Base-by-base conservation (phyloP, 129 eudicot genomes). In the Heracleum sosnowskyi region DNA sequence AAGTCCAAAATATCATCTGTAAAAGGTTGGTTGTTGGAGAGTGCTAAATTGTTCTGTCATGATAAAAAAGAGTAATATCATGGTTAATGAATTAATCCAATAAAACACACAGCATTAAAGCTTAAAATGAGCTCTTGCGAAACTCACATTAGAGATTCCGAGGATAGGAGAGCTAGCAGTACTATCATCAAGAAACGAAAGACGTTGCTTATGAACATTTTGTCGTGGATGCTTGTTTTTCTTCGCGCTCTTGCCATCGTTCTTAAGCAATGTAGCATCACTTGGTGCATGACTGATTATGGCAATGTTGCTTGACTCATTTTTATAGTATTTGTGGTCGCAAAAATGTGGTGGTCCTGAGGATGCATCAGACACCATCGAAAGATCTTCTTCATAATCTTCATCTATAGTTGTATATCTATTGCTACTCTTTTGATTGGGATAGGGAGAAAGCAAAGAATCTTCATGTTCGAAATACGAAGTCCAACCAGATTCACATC, bases 401-500 rank as follows among this genome's bases (percentile, higher is more conserved):
- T 71, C 85, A 2, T 82, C 78, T n/a, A 79, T 66, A 76, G 18
- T 76, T 74, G 35, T 44, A 62, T 28, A 51, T 4, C 6, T 33
- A 29, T 44, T 74, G 60, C 33, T 5, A n/a, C 55, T 13, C 29
- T 75, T 40, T 22, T 51, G 71, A 5, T 41, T 28, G 39, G 68
- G 33, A 34, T 34, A 47, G 40, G 92, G 72, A 80, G 87, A 86
- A n/a, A 69, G 78, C 33, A 55, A 77, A 3, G 97, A 92, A 55
- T 73, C 24, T 12, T 69, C 74, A 13, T 87, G 90, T 41, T 93
- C 88, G 29, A 93, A 86, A 82, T 93, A 93, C 13, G 85, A 47
- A 66, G 98, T 93, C 98, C 98, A 93, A 24, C 96, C 98, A 76
- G 98, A 93, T 66, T 93, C 98, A 77, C 90, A 89, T 45, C 97